Conservation (phyloP, 2,329 filamentous ascomycete species). For the Fusarium xyrophilum region DNA sequence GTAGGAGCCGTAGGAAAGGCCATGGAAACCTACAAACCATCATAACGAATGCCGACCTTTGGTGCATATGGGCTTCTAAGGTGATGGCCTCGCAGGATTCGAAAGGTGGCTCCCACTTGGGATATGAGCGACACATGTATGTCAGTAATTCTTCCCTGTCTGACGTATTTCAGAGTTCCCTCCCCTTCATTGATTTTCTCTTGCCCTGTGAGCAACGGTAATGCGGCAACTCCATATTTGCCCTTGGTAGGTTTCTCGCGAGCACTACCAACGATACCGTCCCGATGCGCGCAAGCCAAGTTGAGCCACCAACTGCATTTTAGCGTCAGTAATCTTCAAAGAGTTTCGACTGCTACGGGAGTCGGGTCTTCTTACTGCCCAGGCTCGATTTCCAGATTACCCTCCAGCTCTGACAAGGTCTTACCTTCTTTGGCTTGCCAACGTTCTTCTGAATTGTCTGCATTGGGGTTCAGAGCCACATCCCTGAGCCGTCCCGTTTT, state of each 20-base stretch:
- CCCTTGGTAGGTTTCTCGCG: constrained; percentile 55
- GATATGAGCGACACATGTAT: constrained; percentile 59
- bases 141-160: constrained; percentile 52
- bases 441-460: constrained; percentile 42
- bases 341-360: neutral
- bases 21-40: constrained; percentile 57
- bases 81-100: constrained; percentile 59
- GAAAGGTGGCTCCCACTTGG: constrained; percentile 57
- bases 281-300: constrained; percentile 61
- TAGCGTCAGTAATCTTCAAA: constrained; percentile 28
- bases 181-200: constrained; percentile 52
- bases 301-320: constrained; percentile 64
- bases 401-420: constrained; percentile 51
- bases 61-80: constrained; percentile 61
- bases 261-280: constrained; percentile 59
- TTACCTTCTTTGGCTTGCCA: constrained; percentile 49
- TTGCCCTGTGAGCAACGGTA: constrained; percentile 60
- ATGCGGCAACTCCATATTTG: constrained; percentile 53
- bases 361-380: constrained; percentile 55
- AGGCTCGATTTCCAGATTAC: constrained; percentile 52
- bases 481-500: constrained; percentile 50
- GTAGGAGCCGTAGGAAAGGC: neutral
- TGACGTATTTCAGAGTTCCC: constrained; percentile 52
- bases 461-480: constrained; percentile 48
- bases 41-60: constrained; percentile 60